Percentiles rank a stretch among this genome's conserved stretches.
Evolutionary conservation across 1,284 basidiomycete genomes (phyloP).

Genomic region (Naganishia sp.): DNA sequence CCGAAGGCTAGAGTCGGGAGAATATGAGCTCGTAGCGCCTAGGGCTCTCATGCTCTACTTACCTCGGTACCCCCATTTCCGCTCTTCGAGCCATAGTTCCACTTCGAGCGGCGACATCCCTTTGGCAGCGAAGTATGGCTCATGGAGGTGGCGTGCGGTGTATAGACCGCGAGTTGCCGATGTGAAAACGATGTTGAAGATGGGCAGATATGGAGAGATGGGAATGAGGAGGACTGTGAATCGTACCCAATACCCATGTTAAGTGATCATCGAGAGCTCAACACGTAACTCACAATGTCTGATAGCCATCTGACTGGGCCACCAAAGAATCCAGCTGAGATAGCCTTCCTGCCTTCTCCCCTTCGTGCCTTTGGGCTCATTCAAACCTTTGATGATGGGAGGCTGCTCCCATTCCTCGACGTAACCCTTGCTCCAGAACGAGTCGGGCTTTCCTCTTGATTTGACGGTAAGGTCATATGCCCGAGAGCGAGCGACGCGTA

Average conservation of each 20-base stretch:
- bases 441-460: slow-evolving; percentile 72
- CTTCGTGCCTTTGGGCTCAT: slow-evolving; percentile 35
- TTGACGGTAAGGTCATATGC: slow-evolving; percentile 72
- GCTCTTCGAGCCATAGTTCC: slow-evolving; percentile 76
- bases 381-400: slow-evolving; percentile 54
- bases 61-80: slow-evolving; percentile 82
- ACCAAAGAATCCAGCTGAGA: slow-evolving; percentile 56
- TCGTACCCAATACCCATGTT: slow-evolving; percentile 1
- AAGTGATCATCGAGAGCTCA: background rate
- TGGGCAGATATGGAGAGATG: slow-evolving; percentile 65
- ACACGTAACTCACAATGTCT: slow-evolving; percentile 55
- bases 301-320: slow-evolving; percentile 60
- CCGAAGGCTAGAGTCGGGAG: slow-evolving; percentile 65
- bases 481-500: slow-evolving; percentile 70
- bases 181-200: slow-evolving; percentile 65
- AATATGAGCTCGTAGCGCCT: background rate
- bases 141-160: slow-evolving; percentile 70
- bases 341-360: slow-evolving; percentile 45
- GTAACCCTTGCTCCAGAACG: slow-evolving; percentile 79
- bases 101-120: slow-evolving; percentile 70
- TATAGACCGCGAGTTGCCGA: slow-evolving; percentile 69
- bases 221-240: slow-evolving; percentile 67
- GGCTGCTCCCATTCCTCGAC: slow-evolving; percentile 81
- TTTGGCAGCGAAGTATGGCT: slow-evolving; percentile 76
- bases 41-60: slow-evolving; percentile 35